Conservation (phyloP, 306 rosid genomes). For the Clitoria ternatea region DNA sequence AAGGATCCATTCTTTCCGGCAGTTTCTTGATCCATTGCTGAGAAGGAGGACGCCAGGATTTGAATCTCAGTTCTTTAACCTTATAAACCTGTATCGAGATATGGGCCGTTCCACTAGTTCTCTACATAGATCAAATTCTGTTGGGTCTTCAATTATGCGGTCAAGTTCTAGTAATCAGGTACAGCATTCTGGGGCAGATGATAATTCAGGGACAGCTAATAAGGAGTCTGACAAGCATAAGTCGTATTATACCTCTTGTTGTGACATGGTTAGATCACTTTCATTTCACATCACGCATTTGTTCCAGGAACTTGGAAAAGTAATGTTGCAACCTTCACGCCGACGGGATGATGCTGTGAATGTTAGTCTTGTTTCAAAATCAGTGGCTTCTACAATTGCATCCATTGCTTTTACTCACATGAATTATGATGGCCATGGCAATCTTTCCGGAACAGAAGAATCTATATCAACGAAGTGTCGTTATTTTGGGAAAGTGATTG, state of each 20-base stretch:
- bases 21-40: conserved; percentile 84
- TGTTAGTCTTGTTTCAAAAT: conserved; percentile 80
- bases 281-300: conserved; percentile 93
- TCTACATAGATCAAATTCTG: conserved; percentile 52
- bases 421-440: conserved; percentile 71
- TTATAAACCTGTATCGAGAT: conserved; percentile 81
- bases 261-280: conserved; percentile 92
- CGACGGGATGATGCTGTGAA: conserved; percentile 91
- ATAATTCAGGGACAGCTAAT: conserved; percentile 45
- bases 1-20: conserved; percentile 90
- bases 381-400: conserved; percentile 82
- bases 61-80: conserved; percentile 96
- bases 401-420: conserved; percentile 80
- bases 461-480: conserved; percentile 89
- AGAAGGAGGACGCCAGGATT: conserved; percentile 89
- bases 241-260: conserved; percentile 72
- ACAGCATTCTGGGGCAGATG: conserved; percentile 60
- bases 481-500: conserved; percentile 92
- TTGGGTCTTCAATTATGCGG: conserved; percentile 49
- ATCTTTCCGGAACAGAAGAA: conserved; percentile 62
- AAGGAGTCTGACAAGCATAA: conserved; percentile 70
- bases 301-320: conserved; percentile 97
- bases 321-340: conserved; percentile 89
- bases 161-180: conserved; percentile 53
- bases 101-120: conserved; percentile 81